Conservation (phyloP, 106 monocot genomes). For the Dactylorhiza incarnata region DNA sequence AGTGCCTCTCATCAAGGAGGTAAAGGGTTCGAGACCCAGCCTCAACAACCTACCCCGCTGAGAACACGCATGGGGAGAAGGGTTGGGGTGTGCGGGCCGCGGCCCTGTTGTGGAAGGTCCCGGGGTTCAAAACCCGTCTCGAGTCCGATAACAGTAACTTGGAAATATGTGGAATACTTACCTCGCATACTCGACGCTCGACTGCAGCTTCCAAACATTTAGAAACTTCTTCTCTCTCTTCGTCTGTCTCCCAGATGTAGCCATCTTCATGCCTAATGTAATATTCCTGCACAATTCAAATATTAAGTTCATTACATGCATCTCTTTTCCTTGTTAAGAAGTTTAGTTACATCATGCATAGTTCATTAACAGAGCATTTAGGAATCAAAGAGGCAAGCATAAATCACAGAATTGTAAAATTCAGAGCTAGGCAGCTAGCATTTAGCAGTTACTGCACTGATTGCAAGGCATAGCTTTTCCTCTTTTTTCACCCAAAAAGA, state of each 20-base stretch:
- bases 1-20: no score
- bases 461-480: background rate
- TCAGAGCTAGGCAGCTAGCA: background rate
- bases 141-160: no score
- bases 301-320: background rate
- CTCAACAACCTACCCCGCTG: no score
- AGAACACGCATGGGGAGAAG: no score
- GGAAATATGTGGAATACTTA: no score
- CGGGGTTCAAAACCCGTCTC: no score
- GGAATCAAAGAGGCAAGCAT: background rate
- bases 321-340: background rate
- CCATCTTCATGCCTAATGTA: slow-evolving; percentile 55
- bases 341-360: background rate
- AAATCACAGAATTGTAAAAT: background rate
- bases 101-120: no score
- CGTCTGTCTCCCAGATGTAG: slow-evolving; percentile 17
- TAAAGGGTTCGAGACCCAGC: no score
- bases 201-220: slow-evolving; percentile 75
- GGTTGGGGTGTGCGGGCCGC: no score
- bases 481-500: background rate
- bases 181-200: slow-evolving; percentile 55
- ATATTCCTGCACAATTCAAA: slow-evolving; percentile 35
- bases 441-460: background rate
- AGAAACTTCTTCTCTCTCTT: slow-evolving; percentile 30
- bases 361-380: background rate